Evolutionary conservation across 495 filamentous ascomycete species (phyloP).

Genomic region (Aspergillus biplanus): DNA sequence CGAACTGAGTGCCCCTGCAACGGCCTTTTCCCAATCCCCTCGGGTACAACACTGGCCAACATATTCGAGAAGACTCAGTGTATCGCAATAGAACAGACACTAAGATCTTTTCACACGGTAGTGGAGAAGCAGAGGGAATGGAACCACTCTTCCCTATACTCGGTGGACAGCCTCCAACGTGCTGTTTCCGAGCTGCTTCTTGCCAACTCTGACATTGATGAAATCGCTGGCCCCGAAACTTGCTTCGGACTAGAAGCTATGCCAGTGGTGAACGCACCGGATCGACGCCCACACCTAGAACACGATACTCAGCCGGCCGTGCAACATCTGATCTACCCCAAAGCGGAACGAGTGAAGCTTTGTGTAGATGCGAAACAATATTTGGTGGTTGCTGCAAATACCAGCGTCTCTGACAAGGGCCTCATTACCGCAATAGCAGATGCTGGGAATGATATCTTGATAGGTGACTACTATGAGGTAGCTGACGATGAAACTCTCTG

Average conservation of each 20-base stretch:
- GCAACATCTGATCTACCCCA: constrained; percentile 21
- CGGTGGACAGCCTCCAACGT: background rate
- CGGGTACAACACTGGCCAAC: background rate
- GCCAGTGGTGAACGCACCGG: constrained; percentile 23
- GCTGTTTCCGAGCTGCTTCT: constrained; percentile 21
- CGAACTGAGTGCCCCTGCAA: constrained; percentile 18
- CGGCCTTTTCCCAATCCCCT: background rate
- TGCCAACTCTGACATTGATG: constrained; percentile 14
- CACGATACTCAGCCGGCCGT: constrained; percentile 17
- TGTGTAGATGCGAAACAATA: constrained; percentile 29
- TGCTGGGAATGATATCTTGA: constrained; percentile 29
- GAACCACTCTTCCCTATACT: background rate
- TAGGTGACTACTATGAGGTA: constrained; percentile 31
- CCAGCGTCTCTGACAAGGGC: constrained; percentile 20
- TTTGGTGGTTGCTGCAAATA: constrained; percentile 18
- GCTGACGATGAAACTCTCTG: constrained; percentile 16
- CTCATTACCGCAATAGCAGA: constrained; percentile 24
- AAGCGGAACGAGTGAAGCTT: constrained; percentile 26
- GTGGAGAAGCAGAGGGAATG: background rate
- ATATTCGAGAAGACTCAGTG: background rate
- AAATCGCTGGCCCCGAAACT: constrained; percentile 10
- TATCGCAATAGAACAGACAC: background rate
- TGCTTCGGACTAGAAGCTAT: constrained; percentile 19
- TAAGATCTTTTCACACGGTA: constrained; percentile 10
- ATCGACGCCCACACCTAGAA: constrained; percentile 21